These are phyloP conservation scores for Magnaporthiopsis incrustans DNA, from an alignment of 2,329 filamentous ascomycete species.

Conservation along the genomic window DNA sequence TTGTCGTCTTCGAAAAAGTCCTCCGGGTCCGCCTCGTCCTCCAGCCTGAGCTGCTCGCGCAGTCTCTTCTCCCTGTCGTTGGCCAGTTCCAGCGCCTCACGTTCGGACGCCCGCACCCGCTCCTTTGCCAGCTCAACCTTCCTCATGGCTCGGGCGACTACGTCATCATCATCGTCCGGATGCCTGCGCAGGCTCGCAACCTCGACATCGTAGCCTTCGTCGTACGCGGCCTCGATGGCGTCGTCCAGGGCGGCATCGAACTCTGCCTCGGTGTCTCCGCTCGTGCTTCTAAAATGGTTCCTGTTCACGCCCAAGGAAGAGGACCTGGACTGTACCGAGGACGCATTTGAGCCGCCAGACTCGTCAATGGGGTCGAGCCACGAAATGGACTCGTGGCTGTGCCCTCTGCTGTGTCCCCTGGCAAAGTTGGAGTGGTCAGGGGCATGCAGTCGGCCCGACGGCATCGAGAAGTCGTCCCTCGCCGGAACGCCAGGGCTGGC, in stretches of 20 bases:
- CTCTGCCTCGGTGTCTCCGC: constrained; percentile 73
- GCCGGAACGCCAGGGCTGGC: neutral
- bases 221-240: constrained; percentile 91
- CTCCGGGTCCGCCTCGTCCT: constrained; percentile 45
- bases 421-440: neutral
- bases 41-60: constrained; percentile 29
- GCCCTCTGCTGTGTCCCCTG: constrained; percentile 42
- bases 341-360: constrained; percentile 61
- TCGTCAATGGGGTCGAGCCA: constrained; percentile 95
- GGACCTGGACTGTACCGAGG: constrained; percentile 73
- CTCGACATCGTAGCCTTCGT: constrained; percentile 72
- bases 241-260: constrained; percentile 93
- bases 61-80: constrained; percentile 49
- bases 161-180: constrained; percentile 27
- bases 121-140: constrained; percentile 72
- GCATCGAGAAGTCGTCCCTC: constrained; percentile 15
- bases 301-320: constrained; percentile 62
- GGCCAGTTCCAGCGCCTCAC: constrained; percentile 57
- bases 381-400: constrained; percentile 74
- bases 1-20: constrained; percentile 55
- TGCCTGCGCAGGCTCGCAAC: constrained; percentile 15
- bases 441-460: constrained; percentile 9
- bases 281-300: constrained; percentile 60
- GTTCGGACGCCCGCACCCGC: constrained; percentile 63
- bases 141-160: constrained; percentile 48